A percentile compares a stretch with the other conserved stretches of the same genome.
Conservation (phyloP, 352 stramenopile genomes). For the Globisporangium echinulatum region DNA sequence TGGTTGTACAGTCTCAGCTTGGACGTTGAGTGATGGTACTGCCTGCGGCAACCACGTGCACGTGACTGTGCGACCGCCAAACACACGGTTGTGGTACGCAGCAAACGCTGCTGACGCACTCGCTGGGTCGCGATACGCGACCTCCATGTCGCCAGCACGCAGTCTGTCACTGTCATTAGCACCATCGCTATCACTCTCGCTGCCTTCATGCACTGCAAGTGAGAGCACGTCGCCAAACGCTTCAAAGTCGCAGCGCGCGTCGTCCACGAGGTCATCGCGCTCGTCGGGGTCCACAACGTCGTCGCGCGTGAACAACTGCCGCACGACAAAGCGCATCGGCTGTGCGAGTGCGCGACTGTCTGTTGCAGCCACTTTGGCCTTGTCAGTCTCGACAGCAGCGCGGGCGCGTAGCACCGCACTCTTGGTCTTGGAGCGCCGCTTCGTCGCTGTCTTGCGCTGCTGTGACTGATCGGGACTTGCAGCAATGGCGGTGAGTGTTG, state of each 20-base stretch:
- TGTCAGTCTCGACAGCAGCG: neutral
- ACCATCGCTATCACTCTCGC: neutral
- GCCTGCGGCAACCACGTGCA: slow-evolving; percentile 2
- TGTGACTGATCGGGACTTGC: neutral
- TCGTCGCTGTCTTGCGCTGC: slow-evolving; percentile 9
- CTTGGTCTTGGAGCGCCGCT: slow-evolving; percentile 32
- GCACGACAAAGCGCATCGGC: slow-evolving; percentile 15
- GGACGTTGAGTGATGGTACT: too few species aligned
- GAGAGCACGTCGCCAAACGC: slow-evolving; percentile 9
- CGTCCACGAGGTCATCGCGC: slow-evolving; percentile 27
- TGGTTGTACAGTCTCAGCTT: neutral
- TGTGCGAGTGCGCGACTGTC: too few species aligned
- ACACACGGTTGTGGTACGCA: slow-evolving; percentile 2
- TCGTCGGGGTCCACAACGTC: slow-evolving; percentile 56
- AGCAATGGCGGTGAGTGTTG: too few species aligned
- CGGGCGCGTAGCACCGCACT: slow-evolving; percentile 11
- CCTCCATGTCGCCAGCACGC: slow-evolving; percentile 3
- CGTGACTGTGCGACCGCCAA: slow-evolving; percentile 6
- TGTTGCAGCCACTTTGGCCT: too few species aligned
- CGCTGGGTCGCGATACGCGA: slow-evolving; percentile 1
- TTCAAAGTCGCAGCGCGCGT: slow-evolving; percentile 30
- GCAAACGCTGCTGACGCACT: slow-evolving; percentile 5
- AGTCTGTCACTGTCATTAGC: neutral
- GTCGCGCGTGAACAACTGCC: slow-evolving; percentile 28
- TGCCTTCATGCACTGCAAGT: slow-evolving; percentile 12